These are phyloP conservation scores for Rhizopogon rudus DNA, from an alignment of 768 basidiomycete species.

Conservation along the genomic window DNA sequence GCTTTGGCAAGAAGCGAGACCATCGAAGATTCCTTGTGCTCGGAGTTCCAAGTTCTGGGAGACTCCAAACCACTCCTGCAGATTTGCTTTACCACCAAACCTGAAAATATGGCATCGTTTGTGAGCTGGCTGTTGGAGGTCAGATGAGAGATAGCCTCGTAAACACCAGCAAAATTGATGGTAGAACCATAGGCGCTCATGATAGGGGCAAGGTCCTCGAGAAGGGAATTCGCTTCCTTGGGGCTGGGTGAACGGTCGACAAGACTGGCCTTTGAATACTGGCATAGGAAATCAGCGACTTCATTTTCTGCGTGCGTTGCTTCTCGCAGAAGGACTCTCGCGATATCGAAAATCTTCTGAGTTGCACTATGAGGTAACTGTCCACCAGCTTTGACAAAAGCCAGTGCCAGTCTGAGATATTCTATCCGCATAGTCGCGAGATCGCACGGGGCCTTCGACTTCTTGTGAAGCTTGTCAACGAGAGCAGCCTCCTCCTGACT, in stretches of 20 bases:
- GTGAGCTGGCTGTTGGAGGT: conserved; percentile 40
- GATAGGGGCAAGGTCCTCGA: conserved; percentile 53
- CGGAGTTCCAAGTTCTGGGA: conserved; percentile 31
- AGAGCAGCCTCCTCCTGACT: conserved; percentile 22
- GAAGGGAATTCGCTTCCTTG: conserved; percentile 47
- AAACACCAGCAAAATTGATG: conserved; percentile 56
- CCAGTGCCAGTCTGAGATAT: conserved; percentile 51
- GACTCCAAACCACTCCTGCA: conserved; percentile 40
- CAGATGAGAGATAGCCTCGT: conserved; percentile 46
- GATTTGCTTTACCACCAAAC: conserved; percentile 40
- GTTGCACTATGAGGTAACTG: conserved; percentile 33
- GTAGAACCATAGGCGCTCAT: conserved; percentile 42
- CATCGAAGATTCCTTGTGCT: conserved; percentile 18
- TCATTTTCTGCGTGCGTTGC: conserved; percentile 30
- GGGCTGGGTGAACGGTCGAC: conserved; percentile 37
- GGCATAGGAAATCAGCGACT: conserved; percentile 48
- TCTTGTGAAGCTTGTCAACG: conserved; percentile 34
- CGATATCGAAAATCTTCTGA: conserved; percentile 47
- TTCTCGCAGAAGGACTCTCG: conserved; percentile 54
- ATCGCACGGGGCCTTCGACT: conserved; percentile 49
- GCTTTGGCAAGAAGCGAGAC: conserved; percentile 39
- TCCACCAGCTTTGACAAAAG: conserved; percentile 49
- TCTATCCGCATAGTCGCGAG: conserved; percentile 56
- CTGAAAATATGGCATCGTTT: conserved; percentile 47
- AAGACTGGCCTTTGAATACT: conserved; percentile 46